These are phyloP conservation scores for Olyra latifolia DNA, from an alignment of 176 grass and related monocot species.

Conservation along the genomic window DNA sequence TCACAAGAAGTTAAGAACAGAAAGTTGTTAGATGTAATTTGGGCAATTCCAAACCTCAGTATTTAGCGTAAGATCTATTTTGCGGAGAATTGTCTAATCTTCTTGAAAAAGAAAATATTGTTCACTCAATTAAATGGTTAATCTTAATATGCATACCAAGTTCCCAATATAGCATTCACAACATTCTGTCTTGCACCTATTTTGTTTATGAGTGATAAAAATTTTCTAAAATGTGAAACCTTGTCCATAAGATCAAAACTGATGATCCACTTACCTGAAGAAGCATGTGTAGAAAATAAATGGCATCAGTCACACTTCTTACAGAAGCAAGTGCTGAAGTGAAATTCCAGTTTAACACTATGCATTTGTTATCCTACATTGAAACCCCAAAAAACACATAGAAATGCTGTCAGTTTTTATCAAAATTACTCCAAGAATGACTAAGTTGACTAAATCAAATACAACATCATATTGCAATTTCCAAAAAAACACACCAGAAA, in stretches of 20 bases:
- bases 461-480: neutral
- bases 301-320: constrained; percentile 90
- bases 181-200: constrained; percentile 9
- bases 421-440: neutral
- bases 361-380: constrained; percentile 72
- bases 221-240: constrained; percentile 20
- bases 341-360: constrained; percentile 78
- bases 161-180: neutral
- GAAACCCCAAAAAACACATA: neutral
- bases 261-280: constrained; percentile 71
- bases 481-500: neutral
- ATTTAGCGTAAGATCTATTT: neutral
- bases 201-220: neutral
- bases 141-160: neutral
- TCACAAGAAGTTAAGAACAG: neutral
- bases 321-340: constrained; percentile 69
- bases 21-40: neutral
- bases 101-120: neutral
- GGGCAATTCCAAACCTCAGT: neutral
- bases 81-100: neutral
- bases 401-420: constrained; percentile 18
- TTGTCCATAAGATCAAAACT: constrained; percentile 17
- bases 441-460: constrained; percentile 10
- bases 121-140: neutral
- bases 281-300: constrained; percentile 93